Conservation (phyloP, 805 yeast species). For the Grigorovia jiainica region DNA sequence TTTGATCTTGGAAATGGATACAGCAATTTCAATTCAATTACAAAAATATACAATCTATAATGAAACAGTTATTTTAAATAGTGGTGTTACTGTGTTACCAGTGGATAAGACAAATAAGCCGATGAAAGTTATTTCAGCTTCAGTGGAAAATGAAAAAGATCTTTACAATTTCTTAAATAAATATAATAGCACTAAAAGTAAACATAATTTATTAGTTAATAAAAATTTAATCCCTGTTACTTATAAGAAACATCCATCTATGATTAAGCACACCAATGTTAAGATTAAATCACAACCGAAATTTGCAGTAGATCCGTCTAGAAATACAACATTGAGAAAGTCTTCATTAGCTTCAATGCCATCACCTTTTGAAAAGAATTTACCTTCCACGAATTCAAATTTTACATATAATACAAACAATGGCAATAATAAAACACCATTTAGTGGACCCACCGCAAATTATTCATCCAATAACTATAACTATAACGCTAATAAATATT, state of each 20-base stretch:
- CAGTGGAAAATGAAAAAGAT: constrained; percentile 77
- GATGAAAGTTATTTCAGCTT: constrained; percentile 65
- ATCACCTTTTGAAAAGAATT: constrained; percentile 20
- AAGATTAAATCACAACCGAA: constrained; percentile 19
- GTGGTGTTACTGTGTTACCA: constrained; percentile 78
- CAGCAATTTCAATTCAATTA: constrained; percentile 80
- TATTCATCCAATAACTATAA: constrained; percentile 3
- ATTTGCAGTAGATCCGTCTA: constrained; percentile 23
- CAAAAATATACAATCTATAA: constrained; percentile 83
- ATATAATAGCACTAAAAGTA: constrained; percentile 28
- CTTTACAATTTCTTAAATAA: constrained; percentile 58
- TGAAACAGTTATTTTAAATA: constrained; percentile 73
- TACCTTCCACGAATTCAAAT: background rate
- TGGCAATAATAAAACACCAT: constrained; percentile 7
- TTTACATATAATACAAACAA: constrained; percentile 1
- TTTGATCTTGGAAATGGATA: constrained; percentile 76
- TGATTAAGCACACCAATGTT: constrained; percentile 29
- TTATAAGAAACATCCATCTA: constrained; percentile 61
- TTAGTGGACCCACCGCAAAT: constrained; percentile 5
- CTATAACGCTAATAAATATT: background rate
- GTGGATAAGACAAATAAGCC: constrained; percentile 43
- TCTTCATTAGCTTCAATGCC: constrained; percentile 28
- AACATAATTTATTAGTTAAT: constrained; percentile 28
- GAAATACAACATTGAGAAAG: constrained; percentile 26
- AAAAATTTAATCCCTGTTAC: constrained; percentile 54